Evolutionary conservation across 768 basidiomycete genomes (phyloP).

Genomic region (Amanita thiersii): DNA sequence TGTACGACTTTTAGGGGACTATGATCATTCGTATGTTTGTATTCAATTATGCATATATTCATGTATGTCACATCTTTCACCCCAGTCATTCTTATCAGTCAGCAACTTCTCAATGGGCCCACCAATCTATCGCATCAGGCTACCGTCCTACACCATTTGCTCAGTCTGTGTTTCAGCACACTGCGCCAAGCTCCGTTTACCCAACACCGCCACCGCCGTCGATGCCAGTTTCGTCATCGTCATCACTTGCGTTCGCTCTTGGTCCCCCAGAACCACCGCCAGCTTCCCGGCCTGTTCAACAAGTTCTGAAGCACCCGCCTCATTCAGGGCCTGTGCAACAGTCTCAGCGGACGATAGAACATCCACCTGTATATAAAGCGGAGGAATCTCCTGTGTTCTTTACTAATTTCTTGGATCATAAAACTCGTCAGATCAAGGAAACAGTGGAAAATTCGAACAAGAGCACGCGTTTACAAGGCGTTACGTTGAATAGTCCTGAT

Average conservation of each 20-base stretch:
- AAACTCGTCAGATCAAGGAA: slow-evolving; percentile 31
- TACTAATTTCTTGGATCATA: slow-evolving; percentile 55
- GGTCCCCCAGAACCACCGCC: slow-evolving; percentile 23
- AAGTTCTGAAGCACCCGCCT: too few species aligned
- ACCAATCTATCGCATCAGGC: slow-evolving; percentile 24
- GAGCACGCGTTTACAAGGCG: background rate
- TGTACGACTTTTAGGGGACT: slow-evolving; percentile 48
- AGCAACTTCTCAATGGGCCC: slow-evolving; percentile 26
- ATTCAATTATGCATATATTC: slow-evolving; percentile 14
- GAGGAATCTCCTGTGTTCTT: slow-evolving; percentile 61
- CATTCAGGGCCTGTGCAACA: slow-evolving; percentile 12
- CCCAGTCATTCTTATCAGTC: slow-evolving; percentile 32
- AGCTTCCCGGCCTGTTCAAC: slow-evolving; percentile 8
- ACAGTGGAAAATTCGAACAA: slow-evolving; percentile 11
- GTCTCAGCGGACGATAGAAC: slow-evolving; percentile 13
- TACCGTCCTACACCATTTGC: slow-evolving; percentile 54
- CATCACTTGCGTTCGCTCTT: slow-evolving; percentile 60
- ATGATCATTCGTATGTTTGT: slow-evolving; percentile 38
- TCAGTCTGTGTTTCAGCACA: slow-evolving; percentile 57
- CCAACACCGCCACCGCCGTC: slow-evolving; percentile 67
- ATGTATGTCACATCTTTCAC: too few species aligned
- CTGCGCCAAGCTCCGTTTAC: slow-evolving; percentile 53
- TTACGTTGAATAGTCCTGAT: slow-evolving; percentile 41
- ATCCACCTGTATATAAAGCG: slow-evolving; percentile 32
- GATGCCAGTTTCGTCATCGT: slow-evolving; percentile 61